Percentiles rank a stretch among this genome's conserved stretches.
Conservation (phyloP, 192 early-diverging fungal species). For the Backusella luteola region DNA sequence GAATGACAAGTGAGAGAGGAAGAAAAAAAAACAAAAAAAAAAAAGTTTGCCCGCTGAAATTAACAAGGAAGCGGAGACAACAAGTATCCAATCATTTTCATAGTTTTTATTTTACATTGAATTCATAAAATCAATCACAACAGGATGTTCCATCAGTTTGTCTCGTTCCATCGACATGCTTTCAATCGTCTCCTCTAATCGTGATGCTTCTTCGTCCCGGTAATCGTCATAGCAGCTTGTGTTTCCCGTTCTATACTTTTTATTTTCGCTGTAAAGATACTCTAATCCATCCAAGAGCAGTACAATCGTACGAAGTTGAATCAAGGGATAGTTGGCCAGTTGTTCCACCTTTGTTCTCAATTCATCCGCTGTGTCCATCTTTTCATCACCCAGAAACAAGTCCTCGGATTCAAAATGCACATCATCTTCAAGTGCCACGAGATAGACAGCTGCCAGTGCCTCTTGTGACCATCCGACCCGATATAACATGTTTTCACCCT, state of each 20-base stretch:
- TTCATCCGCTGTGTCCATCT: neutral
- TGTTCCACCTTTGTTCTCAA: neutral
- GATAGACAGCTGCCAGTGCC: constrained; percentile 31
- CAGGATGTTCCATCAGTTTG: neutral
- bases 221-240: neutral
- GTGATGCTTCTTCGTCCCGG: neutral
- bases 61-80: neutral
- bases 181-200: neutral
- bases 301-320: constrained; percentile 23
- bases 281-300: constrained; percentile 20
- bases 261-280: neutral
- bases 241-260: neutral
- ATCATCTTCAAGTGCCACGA: constrained; percentile 35
- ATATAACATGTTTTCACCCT: neutral
- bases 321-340: neutral
- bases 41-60: neutral
- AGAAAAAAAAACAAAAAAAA: neutral
- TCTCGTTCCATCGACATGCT: neutral
- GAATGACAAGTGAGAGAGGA: neutral
- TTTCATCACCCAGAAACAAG: neutral
- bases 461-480: constrained; percentile 20
- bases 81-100: neutral
- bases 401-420: constrained; percentile 15
- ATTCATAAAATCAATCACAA: constrained; percentile 1
- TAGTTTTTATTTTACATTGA: neutral